These are phyloP conservation scores for Sparassis latifolia DNA, from an alignment of 1,284 basidiomycete genomes.

Conservation along the genomic window DNA sequence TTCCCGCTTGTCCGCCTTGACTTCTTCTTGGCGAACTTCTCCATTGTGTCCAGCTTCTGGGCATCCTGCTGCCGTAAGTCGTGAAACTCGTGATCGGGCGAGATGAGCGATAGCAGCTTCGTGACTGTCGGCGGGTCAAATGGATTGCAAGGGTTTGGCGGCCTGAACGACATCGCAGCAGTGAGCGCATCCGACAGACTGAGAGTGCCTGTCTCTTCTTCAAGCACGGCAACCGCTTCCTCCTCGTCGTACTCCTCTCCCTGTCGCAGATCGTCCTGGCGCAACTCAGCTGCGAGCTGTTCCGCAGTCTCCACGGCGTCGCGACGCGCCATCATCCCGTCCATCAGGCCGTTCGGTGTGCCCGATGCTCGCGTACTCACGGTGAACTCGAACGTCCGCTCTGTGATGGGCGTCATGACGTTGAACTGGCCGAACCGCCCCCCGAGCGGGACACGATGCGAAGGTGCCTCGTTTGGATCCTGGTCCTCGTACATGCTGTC, in stretches of 20 bases:
- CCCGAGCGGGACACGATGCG: conserved; percentile 51
- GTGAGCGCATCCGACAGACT: conserved; percentile 60
- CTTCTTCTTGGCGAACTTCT: conserved; percentile 56
- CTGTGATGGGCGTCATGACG: conserved; percentile 93
- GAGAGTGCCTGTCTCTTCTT: conserved; percentile 54
- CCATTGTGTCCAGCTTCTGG: conserved; percentile 58
- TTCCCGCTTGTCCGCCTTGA: conserved; percentile 43
- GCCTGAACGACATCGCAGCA: conserved; percentile 54
- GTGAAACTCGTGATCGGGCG: conserved; percentile 58
- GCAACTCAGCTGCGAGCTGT: conserved; percentile 25
- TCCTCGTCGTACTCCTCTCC: conserved; percentile 21
- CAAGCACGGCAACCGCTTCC: conserved; percentile 16
- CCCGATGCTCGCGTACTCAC: conserved; percentile 45
- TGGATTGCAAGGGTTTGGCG: conserved; percentile 87
- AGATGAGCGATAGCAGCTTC: conserved; percentile 62
- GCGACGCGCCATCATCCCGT: conserved; percentile 25
- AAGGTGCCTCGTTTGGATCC: conserved; percentile 33
- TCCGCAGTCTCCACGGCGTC: conserved; percentile 45
- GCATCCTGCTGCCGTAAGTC: conserved; percentile 54
- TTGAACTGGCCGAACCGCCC: conserved; percentile 75
- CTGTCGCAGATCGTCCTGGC: conserved; percentile 24
- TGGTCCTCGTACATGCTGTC: conserved; percentile 22
- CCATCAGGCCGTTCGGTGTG: conserved; percentile 34
- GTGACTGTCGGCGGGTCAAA: conserved; percentile 66
- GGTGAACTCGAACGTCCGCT: conserved; percentile 85